Conservation (phyloP, 139 green algal species). For the Chlamydomonas sp. region DNA sequence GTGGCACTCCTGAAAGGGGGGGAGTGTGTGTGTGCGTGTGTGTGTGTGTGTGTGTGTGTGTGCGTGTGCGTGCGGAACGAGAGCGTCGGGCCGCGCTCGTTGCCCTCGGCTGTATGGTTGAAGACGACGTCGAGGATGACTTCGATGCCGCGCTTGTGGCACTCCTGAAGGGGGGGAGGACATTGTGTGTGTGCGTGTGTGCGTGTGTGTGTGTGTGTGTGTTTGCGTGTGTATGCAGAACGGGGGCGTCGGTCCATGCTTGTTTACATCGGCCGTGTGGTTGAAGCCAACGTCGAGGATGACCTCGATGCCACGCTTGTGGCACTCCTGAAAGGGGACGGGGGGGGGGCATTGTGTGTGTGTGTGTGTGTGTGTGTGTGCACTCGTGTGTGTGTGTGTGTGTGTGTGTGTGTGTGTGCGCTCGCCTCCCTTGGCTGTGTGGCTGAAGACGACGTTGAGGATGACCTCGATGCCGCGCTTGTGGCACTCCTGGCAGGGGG, state of each 20-base stretch:
- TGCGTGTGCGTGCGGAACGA: no score
- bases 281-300: slow-evolving; percentile 99
- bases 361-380: not conserved
- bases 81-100: slow-evolving; percentile 80
- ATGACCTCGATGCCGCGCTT: slow-evolving; percentile 91
- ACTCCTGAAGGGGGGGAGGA: no score
- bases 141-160: slow-evolving; percentile 86
- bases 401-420: slow-evolving; percentile 83
- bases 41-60: not conserved
- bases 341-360: no score
- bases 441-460: slow-evolving; percentile 98
- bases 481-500: no score
- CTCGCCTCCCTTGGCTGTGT: slow-evolving; percentile 96
- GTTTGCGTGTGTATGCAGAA: no score
- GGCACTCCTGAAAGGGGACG: no score
- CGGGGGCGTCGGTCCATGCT: slow-evolving; percentile 79
- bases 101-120: slow-evolving; percentile 98
- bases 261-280: slow-evolving; percentile 96
- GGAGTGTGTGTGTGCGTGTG: no score
- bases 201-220: not conserved
- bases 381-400: no score
- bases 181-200: no score
- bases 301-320: slow-evolving; percentile 87
- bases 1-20: no score
- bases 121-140: slow-evolving; percentile 97